Conservation (phyloP, 495 filamentous ascomycete species). For the Penicillium cataractarum region DNA sequence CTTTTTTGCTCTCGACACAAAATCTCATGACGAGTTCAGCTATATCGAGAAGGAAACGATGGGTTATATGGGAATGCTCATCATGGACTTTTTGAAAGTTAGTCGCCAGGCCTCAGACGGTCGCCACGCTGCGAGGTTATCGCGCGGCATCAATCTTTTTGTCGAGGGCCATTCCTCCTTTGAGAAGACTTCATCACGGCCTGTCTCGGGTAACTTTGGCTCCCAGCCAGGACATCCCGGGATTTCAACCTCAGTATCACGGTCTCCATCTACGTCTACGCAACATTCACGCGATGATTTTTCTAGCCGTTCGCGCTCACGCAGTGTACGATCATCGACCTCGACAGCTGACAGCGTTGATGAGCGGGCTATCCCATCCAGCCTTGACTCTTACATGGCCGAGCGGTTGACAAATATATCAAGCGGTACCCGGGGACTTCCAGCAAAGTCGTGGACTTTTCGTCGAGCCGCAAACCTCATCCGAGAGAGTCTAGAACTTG, state of each 20-base stretch:
- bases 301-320: conserved; percentile 29
- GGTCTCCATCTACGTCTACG: conserved; percentile 10
- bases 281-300: background rate
- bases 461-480: conserved; percentile 58
- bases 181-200: conserved; percentile 22
- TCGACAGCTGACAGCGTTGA: conserved; percentile 29
- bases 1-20: conserved; percentile 64
- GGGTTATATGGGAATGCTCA: conserved; percentile 51
- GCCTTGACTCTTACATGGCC: background rate
- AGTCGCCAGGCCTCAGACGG: conserved; percentile 59
- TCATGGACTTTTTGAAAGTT: conserved; percentile 68
- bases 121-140: conserved; percentile 57
- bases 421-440: background rate
- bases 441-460: conserved; percentile 46
- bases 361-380: conserved; percentile 28
- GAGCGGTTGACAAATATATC: background rate
- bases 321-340: conserved; percentile 27
- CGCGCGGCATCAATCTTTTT: conserved; percentile 63
- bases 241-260: background rate
- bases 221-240: background rate
- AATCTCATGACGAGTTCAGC: conserved; percentile 37
- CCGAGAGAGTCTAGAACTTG: conserved; percentile 57
- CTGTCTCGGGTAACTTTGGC: background rate
- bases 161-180: conserved; percentile 53
- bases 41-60: conserved; percentile 40